Conservation (phyloP, 2,329 filamentous ascomycete species). For the Penicillium hordei region DNA sequence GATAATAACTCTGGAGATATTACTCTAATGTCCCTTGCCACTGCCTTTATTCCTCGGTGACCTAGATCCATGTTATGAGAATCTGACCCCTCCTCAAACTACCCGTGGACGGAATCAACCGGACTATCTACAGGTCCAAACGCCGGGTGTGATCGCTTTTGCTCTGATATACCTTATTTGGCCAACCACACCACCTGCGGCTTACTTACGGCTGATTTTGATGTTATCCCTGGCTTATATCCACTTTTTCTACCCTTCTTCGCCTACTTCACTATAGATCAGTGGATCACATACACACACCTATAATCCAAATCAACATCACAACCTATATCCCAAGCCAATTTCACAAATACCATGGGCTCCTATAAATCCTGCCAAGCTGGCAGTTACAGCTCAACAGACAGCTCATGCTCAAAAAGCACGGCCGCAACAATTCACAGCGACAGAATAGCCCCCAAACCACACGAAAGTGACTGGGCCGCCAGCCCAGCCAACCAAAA, state of each 20-base stretch:
- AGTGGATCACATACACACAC: constrained; percentile 3
- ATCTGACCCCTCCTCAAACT: constrained; percentile 11
- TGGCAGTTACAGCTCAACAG: constrained; percentile 39
- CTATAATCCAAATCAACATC: neutral
- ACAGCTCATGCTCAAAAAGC: constrained; percentile 43
- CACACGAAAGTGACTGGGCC: constrained; percentile 12
- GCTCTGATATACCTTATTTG: constrained; percentile 4
- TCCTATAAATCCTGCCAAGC: constrained; percentile 31
- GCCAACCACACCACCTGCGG: constrained; percentile 3
- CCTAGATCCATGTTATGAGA: constrained; percentile 22
- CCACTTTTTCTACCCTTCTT: constrained; percentile 2
- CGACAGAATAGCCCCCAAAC: constrained; percentile 30
- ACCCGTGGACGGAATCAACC: neutral
- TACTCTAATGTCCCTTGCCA: neutral
- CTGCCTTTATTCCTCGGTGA: constrained; percentile 1
- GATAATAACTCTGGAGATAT: constrained; percentile 1
- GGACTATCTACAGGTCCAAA: neutral
- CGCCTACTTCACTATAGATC: constrained; percentile 6
- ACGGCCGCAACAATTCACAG: constrained; percentile 43
- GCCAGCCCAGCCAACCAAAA: neutral
- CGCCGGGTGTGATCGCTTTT: neutral
- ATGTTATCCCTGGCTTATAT: constrained; percentile 1
- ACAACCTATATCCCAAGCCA: neutral
- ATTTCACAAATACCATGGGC: constrained; percentile 25
- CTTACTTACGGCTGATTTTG: constrained; percentile 4